Percentiles rank a stretch among this genome's conserved stretches.
Evolutionary conservation across 805 yeast genomes (phyloP).

Genomic region (Ogataea allantospora): DNA sequence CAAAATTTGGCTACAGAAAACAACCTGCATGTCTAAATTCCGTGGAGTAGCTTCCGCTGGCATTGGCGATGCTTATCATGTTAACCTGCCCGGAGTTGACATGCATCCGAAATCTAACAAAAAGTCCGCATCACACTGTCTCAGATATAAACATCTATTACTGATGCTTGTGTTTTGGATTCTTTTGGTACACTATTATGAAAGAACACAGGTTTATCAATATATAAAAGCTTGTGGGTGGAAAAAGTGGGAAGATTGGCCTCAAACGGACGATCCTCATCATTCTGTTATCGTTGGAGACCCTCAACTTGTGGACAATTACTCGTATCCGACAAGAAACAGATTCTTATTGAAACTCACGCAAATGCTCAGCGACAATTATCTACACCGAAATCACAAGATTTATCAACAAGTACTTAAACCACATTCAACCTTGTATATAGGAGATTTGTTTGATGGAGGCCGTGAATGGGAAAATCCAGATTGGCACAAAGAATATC

Average conservation of each 20-base stretch:
- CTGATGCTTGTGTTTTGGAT: slow-evolving; percentile 41
- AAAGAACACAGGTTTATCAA: slow-evolving; percentile 46
- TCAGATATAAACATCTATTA: slow-evolving; percentile 19
- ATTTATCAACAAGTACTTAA: slow-evolving; percentile 54
- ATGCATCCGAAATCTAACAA: slow-evolving; percentile 3
- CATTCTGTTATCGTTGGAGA: slow-evolving; percentile 68
- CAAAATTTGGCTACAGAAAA: slow-evolving; percentile 1
- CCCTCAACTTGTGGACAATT: slow-evolving; percentile 86
- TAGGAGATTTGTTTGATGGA: slow-evolving; percentile 94
- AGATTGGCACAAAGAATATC: slow-evolving; percentile 64
- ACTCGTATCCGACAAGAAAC: slow-evolving; percentile 80
- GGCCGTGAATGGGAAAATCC: slow-evolving; percentile 54
- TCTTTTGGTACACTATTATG: slow-evolving; percentile 48
- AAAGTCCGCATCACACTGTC: neutral
- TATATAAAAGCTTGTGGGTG: slow-evolving; percentile 55
- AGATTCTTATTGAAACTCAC: slow-evolving; percentile 51
- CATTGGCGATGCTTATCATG: slow-evolving; percentile 10
- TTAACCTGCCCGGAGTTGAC: neutral
- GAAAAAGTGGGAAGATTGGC: slow-evolving; percentile 68
- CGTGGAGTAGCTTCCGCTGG: slow-evolving; percentile 18
- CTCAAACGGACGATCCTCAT: slow-evolving; percentile 24
- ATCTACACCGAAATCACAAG: slow-evolving; percentile 74
- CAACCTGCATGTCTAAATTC: slow-evolving; percentile 11
- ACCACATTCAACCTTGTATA: slow-evolving; percentile 74
- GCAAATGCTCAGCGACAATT: slow-evolving; percentile 66